A percentile compares a stretch with the other conserved stretches of the same genome.
Conservation (phyloP, 1,284 basidiomycete genomes). For the Agroathelia rolfsii region DNA sequence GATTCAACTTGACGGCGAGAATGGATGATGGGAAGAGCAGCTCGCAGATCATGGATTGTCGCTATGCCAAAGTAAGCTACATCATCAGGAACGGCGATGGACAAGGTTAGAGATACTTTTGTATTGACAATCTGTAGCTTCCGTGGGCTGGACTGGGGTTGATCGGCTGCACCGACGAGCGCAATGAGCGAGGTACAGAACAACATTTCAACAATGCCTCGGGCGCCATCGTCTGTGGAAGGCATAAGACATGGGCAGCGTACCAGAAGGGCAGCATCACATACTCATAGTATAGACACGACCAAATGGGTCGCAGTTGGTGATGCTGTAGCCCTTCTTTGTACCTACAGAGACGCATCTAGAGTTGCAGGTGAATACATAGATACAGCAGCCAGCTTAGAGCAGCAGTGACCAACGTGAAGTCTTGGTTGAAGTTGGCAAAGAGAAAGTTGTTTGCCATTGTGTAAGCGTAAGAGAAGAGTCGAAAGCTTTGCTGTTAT, state of each 20-base stretch:
- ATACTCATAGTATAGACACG: conserved; percentile 89
- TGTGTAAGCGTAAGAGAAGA: too few species aligned
- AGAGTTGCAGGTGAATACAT: conserved; percentile 2
- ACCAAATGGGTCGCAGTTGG: conserved; percentile 97
- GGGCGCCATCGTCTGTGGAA: conserved; percentile 74
- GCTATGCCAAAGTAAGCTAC: conserved; percentile 33
- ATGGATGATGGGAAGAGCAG: conserved; percentile 95
- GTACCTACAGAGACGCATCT: conserved; percentile 94
- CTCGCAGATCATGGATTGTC: conserved; percentile 98
- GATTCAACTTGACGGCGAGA: conserved; percentile 91
- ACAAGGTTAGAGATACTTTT: conserved; percentile 49
- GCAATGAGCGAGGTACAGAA: conserved; percentile 98
- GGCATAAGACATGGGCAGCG: too few species aligned
- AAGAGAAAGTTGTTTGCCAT: conserved; percentile 78
- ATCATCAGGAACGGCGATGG: too few species aligned
- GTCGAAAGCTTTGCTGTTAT: too few species aligned
- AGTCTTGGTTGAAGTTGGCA: conserved; percentile 85
- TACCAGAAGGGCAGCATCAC: conserved; percentile 21
- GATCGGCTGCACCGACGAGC: conserved; percentile 89
- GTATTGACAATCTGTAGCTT: conserved; percentile 98
- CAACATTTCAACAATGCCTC: conserved; percentile 97
- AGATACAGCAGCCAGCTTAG: conserved; percentile 3
- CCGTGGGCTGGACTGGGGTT: conserved; percentile 78
- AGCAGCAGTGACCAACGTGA: conserved; percentile 50
- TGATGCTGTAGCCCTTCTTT: conserved; percentile 91